Percentiles rank a stretch among this genome's conserved stretches.
Conservation (phyloP, 805 yeast species). For the Wickerhamomyces sydowiorum region DNA sequence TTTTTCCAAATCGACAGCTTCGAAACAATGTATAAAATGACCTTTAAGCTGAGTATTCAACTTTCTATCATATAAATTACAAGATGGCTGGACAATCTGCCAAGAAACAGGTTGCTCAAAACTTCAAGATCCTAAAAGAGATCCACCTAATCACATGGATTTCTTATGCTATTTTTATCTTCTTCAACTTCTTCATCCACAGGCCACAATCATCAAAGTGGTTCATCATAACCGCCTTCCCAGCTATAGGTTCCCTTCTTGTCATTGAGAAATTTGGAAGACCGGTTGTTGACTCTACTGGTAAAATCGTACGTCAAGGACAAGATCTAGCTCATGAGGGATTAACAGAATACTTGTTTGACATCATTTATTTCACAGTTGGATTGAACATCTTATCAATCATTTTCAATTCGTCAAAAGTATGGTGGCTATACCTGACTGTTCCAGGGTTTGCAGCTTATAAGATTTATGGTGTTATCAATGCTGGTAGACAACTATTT, state of each 20-base stretch:
- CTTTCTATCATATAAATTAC: neutral
- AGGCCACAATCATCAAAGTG: slow-evolving; percentile 31
- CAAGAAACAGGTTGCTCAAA: slow-evolving; percentile 45
- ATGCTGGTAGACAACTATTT: slow-evolving; percentile 20
- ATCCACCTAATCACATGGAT: slow-evolving; percentile 28
- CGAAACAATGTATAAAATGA: no score
- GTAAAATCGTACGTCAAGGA: slow-evolving; percentile 38
- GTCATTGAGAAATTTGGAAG: slow-evolving; percentile 44
- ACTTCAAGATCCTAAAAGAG: slow-evolving; percentile 32
- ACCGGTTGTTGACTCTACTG: slow-evolving; percentile 33
- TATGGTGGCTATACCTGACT: slow-evolving; percentile 40
- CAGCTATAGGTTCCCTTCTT: slow-evolving; percentile 33
- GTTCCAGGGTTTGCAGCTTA: slow-evolving; percentile 41
- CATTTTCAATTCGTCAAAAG: slow-evolving; percentile 37
- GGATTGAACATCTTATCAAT: slow-evolving; percentile 39
- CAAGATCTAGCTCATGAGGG: slow-evolving; percentile 45
- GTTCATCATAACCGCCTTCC: slow-evolving; percentile 23
- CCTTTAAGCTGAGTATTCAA: no score
- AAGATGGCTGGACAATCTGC: slow-evolving; percentile 53
- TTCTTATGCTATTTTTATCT: slow-evolving; percentile 21
- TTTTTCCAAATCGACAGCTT: no score
- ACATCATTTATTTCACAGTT: slow-evolving; percentile 46
- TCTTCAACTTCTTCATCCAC: slow-evolving; percentile 24
- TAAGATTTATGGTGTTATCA: slow-evolving; percentile 33
- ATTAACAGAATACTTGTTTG: slow-evolving; percentile 49